These are phyloP conservation scores for Tagetes patula DNA, from an alignment of 129 eudicot genomes.

Conservation along the genomic window DNA sequence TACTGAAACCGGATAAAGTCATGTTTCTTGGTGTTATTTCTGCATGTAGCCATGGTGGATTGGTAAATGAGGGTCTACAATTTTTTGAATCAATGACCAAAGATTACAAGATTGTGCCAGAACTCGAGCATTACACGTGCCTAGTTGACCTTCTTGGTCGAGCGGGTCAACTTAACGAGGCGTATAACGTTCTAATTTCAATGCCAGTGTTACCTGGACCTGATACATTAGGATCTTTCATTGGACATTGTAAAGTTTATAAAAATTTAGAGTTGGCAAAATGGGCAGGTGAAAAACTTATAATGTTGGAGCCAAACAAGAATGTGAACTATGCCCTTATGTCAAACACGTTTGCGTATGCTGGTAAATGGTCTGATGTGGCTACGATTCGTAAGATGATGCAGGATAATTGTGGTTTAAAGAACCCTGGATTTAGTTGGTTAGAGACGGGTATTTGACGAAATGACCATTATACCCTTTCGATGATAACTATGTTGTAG, in stretches of 20 bases:
- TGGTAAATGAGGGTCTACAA: constrained; percentile 50
- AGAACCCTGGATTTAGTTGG: constrained; percentile 70
- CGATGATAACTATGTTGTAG: neutral
- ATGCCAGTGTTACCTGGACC: constrained; percentile 48
- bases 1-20: constrained; percentile 46
- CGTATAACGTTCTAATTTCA: constrained; percentile 38
- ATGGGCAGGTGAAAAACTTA: constrained; percentile 58
- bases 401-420: constrained; percentile 39
- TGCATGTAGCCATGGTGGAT: constrained; percentile 69
- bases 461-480: constrained; percentile 7
- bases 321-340: constrained; percentile 47
- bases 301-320: constrained; percentile 47
- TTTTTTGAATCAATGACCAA: constrained; percentile 54
- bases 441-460: constrained; percentile 11
- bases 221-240: constrained; percentile 53
- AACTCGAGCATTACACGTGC: constrained; percentile 59
- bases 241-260: constrained; percentile 58
- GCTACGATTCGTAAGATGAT: constrained; percentile 46
- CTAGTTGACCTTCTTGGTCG: constrained; percentile 70
- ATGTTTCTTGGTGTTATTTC: constrained; percentile 64
- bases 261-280: constrained; percentile 48
- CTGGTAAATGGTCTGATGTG: constrained; percentile 51
- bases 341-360: constrained; percentile 52
- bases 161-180: constrained; percentile 53
- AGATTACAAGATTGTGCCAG: constrained; percentile 44